A percentile compares a stretch with the other conserved stretches of the same genome.
Conservation (phyloP, 208 protist species). For the Trypanosoma mega region DNA sequence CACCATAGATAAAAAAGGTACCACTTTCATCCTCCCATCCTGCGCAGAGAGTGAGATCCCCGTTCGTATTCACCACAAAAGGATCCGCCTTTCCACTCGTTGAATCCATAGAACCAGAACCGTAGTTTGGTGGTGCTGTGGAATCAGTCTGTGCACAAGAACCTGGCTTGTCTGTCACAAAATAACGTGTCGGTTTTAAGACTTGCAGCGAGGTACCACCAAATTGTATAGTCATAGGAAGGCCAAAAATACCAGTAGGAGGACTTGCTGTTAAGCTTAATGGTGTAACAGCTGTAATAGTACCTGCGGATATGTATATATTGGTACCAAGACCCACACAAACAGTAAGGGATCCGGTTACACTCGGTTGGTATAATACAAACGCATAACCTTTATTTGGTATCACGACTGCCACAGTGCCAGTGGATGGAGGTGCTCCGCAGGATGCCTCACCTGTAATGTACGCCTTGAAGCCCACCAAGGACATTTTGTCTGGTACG, state of each 20-base stretch:
- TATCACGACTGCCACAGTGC: neutral
- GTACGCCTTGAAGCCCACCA: slow-evolving; percentile 28
- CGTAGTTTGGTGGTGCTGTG: slow-evolving; percentile 9
- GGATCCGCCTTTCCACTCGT: slow-evolving; percentile 10
- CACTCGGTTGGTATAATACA: slow-evolving; percentile 4
- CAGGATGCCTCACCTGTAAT: slow-evolving; percentile 8
- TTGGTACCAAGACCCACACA: slow-evolving; percentile 27
- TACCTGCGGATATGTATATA: slow-evolving; percentile 29
- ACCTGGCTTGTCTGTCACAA: slow-evolving; percentile 21
- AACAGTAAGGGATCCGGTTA: slow-evolving; percentile 14
- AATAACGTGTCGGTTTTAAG: slow-evolving; percentile 26
- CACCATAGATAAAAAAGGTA: slow-evolving; percentile 38
- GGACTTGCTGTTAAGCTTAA: slow-evolving; percentile 27
- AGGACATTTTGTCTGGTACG: slow-evolving; percentile 33
- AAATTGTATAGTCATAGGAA: slow-evolving; percentile 39
- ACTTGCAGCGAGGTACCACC: slow-evolving; percentile 16
- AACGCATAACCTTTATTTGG: slow-evolving; percentile 4
- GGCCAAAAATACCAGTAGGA: slow-evolving; percentile 17
- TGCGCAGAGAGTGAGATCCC: slow-evolving; percentile 13
- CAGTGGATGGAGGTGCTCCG: neutral
- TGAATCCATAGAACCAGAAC: slow-evolving; percentile 29
- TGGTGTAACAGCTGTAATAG: slow-evolving; percentile 26
- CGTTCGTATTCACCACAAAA: slow-evolving; percentile 28
- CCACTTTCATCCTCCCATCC: slow-evolving; percentile 10
- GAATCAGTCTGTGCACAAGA: slow-evolving; percentile 25